These are phyloP conservation scores for Mucor sp. DNA, from an alignment of 371 early-diverging fungal species.

Conservation along the genomic window DNA sequence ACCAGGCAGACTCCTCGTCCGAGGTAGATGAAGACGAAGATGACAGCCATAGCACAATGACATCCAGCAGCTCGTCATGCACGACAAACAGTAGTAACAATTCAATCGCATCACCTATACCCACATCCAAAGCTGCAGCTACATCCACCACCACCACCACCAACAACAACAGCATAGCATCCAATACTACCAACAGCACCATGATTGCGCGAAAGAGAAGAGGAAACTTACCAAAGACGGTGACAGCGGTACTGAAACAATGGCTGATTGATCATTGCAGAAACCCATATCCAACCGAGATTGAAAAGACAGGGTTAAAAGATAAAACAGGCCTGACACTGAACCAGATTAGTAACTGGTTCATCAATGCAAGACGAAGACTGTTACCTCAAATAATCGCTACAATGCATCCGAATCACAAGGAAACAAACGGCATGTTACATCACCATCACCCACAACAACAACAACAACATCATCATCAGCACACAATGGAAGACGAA, in stretches of 20 bases:
- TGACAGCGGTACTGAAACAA: slow-evolving; percentile 57
- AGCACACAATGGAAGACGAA: not conserved
- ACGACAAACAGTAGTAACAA: not conserved
- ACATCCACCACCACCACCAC: not conserved
- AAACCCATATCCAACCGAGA: slow-evolving; percentile 79
- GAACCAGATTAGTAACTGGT: slow-evolving; percentile 83
- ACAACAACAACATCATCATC: not conserved
- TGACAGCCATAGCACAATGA: slow-evolving; percentile 2
- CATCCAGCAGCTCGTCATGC: slow-evolving; percentile 9
- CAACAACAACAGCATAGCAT: not conserved
- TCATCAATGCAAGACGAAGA: slow-evolving; percentile 77
- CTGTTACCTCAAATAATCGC: slow-evolving; percentile 34
- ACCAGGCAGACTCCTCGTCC: not conserved
- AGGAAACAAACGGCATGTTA: not conserved
- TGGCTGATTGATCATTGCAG: slow-evolving; percentile 70
- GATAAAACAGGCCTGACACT: slow-evolving; percentile 60
- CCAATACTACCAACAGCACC: not conserved
- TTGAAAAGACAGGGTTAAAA: slow-evolving; percentile 62
- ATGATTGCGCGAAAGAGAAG: slow-evolving; percentile 27
- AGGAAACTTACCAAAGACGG: slow-evolving; percentile 54
- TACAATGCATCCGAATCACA: not conserved
- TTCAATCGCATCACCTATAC: slow-evolving; percentile 1
- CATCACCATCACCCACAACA: not conserved
- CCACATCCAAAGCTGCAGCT: not conserved
- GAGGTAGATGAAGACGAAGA: not conserved